Conservation (phyloP, 2,329 filamentous ascomycete species). For the Colletotrichum sp. region DNA sequence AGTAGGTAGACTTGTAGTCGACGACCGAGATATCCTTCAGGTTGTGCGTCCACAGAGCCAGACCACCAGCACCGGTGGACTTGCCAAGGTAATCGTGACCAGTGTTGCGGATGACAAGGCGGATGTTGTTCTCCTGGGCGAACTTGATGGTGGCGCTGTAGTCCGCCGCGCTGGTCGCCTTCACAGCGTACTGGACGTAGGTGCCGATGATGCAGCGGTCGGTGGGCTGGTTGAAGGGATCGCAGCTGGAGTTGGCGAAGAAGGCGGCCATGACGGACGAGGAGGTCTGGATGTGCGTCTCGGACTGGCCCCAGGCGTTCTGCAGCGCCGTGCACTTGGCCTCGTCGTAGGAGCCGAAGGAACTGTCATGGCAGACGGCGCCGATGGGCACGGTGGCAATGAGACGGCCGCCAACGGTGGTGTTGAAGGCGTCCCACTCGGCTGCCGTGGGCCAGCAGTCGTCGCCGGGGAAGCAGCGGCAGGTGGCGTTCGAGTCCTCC, state of each 20-base stretch:
- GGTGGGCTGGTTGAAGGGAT: slow-evolving; percentile 33
- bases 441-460: slow-evolving; percentile 52
- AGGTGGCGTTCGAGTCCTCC: slow-evolving; percentile 25
- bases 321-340: slow-evolving; percentile 46
- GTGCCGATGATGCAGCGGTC: slow-evolving; percentile 10
- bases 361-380: slow-evolving; percentile 52
- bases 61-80: slow-evolving; percentile 36
- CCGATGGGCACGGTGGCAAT: slow-evolving; percentile 57
- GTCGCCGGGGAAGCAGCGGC: slow-evolving; percentile 56
- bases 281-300: slow-evolving; percentile 46
- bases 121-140: slow-evolving; percentile 44
- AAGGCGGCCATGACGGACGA: slow-evolving; percentile 42
- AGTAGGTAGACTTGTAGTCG: slow-evolving; percentile 34
- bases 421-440: slow-evolving; percentile 55
- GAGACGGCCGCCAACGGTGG: slow-evolving; percentile 53
- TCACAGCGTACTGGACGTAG: slow-evolving; percentile 19
- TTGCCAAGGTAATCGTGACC: slow-evolving; percentile 40
- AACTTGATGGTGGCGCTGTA: slow-evolving; percentile 30
- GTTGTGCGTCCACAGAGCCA: slow-evolving; percentile 44
- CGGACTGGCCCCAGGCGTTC: slow-evolving; percentile 46
- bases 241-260: slow-evolving; percentile 45
- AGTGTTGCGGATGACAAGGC: slow-evolving; percentile 41
- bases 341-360: slow-evolving; percentile 55
- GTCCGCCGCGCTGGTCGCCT: slow-evolving; percentile 10
- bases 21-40: slow-evolving; percentile 39